These are phyloP conservation scores for Mycosphaerella arachidis DNA, from an alignment of 2,329 filamentous ascomycete species.

Conservation along the genomic window DNA sequence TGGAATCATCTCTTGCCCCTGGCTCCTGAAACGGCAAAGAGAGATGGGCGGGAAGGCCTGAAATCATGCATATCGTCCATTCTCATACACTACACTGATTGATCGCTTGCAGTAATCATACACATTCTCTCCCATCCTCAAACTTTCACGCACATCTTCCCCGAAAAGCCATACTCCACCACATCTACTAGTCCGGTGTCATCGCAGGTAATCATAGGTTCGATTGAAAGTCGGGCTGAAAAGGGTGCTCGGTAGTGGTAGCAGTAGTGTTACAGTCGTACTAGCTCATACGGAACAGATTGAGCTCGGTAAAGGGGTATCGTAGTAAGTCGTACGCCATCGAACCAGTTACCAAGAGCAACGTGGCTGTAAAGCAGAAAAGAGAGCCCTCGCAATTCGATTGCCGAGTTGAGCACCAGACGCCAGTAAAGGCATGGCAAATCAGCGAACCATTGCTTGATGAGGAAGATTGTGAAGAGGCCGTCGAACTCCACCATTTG, in stretches of 20 bases:
- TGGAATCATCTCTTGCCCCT: too few relatives aligned
- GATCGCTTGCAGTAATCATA: constrained; percentile 2
- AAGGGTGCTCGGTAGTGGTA: constrained; percentile 3
- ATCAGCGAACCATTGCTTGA: constrained; percentile 15
- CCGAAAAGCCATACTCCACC: neutral
- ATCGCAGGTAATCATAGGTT: neutral
- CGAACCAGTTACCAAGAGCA: constrained; percentile 3
- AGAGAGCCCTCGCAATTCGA: constrained; percentile 3
- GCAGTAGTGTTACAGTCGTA: constrained; percentile 11
- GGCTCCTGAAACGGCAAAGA: too few relatives aligned
- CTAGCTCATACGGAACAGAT: constrained; percentile 4
- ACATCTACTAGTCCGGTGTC: constrained; percentile 2
- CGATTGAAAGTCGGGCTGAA: neutral
- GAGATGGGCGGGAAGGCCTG: neutral
- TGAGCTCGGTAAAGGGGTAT: constrained; percentile 23
- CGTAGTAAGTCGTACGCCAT: constrained; percentile 16
- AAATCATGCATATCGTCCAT: neutral
- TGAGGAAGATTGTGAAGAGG: constrained; percentile 13
- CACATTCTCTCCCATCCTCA: constrained; percentile 3
- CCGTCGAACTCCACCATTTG: constrained; percentile 14
- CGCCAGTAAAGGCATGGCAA: constrained; percentile 9
- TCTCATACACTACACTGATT: neutral
- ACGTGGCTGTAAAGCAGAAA: constrained; percentile 9
- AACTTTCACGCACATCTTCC: neutral
- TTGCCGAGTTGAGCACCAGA: constrained; percentile 8